Percentiles rank a stretch among this genome's conserved stretches.
These are phyloP conservation scores for Daldinia sp. DNA, from an alignment of 2,329 filamentous ascomycete species.

Conservation along the genomic window DNA sequence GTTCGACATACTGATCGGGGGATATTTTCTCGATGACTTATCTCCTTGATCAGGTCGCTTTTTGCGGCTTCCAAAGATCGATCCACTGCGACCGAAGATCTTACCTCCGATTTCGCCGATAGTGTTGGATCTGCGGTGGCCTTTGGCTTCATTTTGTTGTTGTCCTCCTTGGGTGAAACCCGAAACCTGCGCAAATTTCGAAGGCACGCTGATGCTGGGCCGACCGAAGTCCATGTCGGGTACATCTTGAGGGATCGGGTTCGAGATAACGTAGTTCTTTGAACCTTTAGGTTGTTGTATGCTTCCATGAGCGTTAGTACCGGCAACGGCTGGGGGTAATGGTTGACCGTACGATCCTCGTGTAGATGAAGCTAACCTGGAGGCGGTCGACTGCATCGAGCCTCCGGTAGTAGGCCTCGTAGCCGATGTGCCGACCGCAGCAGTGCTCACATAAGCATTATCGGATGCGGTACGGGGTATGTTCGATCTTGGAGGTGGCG, in stretches of 20 bases:
- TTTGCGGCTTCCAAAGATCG: slow-evolving; percentile 75
- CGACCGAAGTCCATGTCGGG: slow-evolving; percentile 66
- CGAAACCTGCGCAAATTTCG: slow-evolving; percentile 69
- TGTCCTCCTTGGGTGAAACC: slow-evolving; percentile 69
- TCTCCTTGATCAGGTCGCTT: slow-evolving; percentile 54
- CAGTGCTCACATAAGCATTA: slow-evolving; percentile 62
- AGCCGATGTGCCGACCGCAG: slow-evolving; percentile 54
- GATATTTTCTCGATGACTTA: slow-evolving; percentile 80
- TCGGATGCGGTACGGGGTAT: slow-evolving; percentile 68
- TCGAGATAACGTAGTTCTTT: slow-evolving; percentile 78
- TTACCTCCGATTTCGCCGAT: slow-evolving; percentile 86
- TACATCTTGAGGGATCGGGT: slow-evolving; percentile 69
- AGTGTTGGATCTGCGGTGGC: slow-evolving; percentile 78
- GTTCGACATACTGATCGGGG: slow-evolving; percentile 90
- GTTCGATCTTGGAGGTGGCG: slow-evolving; percentile 60
- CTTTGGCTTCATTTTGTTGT: slow-evolving; percentile 59
- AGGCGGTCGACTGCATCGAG: slow-evolving; percentile 86
- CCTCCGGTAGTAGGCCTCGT: slow-evolving; percentile 83
- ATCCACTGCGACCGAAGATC: slow-evolving; percentile 85
- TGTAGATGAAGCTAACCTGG: slow-evolving; percentile 70
- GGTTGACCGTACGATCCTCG: slow-evolving; percentile 89
- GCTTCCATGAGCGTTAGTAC: slow-evolving; percentile 88
- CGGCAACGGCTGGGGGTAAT: slow-evolving; percentile 85
- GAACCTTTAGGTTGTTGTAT: slow-evolving; percentile 81
- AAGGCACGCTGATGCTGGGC: slow-evolving; percentile 69